Conservation (phyloP, 2,329 filamentous ascomycete genomes). For the Penicillium concentricum region DNA sequence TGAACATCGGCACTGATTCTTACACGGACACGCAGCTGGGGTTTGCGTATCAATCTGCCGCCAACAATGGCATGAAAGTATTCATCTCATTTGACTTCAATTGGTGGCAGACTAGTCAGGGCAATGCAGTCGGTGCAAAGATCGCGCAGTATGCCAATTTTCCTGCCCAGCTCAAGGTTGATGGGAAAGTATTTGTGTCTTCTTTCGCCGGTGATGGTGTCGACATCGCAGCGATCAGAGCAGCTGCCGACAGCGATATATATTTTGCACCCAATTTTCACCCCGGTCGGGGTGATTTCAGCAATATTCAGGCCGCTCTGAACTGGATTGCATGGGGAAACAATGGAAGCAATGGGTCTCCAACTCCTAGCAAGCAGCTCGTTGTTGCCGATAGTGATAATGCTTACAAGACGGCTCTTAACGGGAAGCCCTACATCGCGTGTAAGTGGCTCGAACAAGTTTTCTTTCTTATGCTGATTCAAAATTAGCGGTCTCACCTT, state of each 20-base stretch:
- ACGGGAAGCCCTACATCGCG: constrained; percentile 50
- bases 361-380: constrained; percentile 39
- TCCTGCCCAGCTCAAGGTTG: constrained; percentile 50
- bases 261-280: constrained; percentile 55
- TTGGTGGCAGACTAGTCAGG: constrained; percentile 43
- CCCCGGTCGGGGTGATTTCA: constrained; percentile 40
- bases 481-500: constrained; percentile 43
- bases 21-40: constrained; percentile 47
- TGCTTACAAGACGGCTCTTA: constrained; percentile 33
- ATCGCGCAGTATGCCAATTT: constrained; percentile 47
- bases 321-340: constrained; percentile 48
- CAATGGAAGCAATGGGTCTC: constrained; percentile 51
- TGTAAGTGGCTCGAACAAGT: constrained; percentile 27
- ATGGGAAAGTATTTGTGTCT: constrained; percentile 53
- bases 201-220: constrained; percentile 54
- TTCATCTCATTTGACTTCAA: constrained; percentile 60
- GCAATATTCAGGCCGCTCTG: constrained; percentile 41
- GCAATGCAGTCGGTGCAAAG: constrained; percentile 44
- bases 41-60: constrained; percentile 51
- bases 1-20: constrained; percentile 51
- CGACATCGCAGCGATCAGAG: constrained; percentile 43
- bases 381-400: constrained; percentile 42
- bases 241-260: constrained; percentile 45
- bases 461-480: not conserved
- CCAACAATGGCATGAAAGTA: constrained; percentile 50